Evolutionary conservation across 2,329 filamentous ascomycete species (phyloP).

Genomic region (Epichloe sylvatica): DNA sequence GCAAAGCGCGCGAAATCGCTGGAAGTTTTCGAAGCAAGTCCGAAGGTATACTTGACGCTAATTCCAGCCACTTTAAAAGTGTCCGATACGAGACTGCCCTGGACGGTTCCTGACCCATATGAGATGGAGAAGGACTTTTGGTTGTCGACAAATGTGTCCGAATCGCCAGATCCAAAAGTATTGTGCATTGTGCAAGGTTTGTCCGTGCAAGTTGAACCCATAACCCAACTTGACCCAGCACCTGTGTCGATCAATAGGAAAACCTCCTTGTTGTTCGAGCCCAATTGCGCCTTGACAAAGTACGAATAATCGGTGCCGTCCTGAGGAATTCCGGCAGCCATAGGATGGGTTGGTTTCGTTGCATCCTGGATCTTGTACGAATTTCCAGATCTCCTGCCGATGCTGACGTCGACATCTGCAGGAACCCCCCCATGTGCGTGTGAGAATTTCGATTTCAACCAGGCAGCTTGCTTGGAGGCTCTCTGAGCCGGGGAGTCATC

Average conservation of each 20-base stretch:
- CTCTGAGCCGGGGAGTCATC: constrained; percentile 1
- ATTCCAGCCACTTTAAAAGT: constrained; percentile 53
- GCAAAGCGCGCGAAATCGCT: constrained; percentile 64
- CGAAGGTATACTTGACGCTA: constrained; percentile 52
- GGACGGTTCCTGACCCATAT: constrained; percentile 67
- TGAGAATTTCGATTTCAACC: constrained; percentile 8
- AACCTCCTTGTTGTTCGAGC: constrained; percentile 38
- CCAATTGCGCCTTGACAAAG: constrained; percentile 43
- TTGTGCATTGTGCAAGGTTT: constrained; percentile 55
- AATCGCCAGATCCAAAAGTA: constrained; percentile 53
- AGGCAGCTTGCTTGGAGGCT: constrained; percentile 8
- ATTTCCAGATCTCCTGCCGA: constrained; percentile 26
- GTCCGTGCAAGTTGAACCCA: constrained; percentile 54
- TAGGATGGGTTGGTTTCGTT: constrained; percentile 27
- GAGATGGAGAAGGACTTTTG: constrained; percentile 46
- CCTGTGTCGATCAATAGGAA: constrained; percentile 55
- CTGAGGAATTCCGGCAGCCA: constrained; percentile 44
- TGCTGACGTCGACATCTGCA: not conserved
- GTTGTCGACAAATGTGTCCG: constrained; percentile 44
- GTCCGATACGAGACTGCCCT: constrained; percentile 53
- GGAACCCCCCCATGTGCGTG: not conserved
- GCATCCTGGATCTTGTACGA: constrained; percentile 34
- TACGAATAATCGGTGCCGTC: constrained; percentile 55
- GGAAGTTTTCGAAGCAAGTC: constrained; percentile 57
- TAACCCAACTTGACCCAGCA: constrained; percentile 69